These are phyloP conservation scores for Knoxdaviesia proteae DNA, from an alignment of 2,329 filamentous ascomycete genomes.

Conservation along the genomic window DNA sequence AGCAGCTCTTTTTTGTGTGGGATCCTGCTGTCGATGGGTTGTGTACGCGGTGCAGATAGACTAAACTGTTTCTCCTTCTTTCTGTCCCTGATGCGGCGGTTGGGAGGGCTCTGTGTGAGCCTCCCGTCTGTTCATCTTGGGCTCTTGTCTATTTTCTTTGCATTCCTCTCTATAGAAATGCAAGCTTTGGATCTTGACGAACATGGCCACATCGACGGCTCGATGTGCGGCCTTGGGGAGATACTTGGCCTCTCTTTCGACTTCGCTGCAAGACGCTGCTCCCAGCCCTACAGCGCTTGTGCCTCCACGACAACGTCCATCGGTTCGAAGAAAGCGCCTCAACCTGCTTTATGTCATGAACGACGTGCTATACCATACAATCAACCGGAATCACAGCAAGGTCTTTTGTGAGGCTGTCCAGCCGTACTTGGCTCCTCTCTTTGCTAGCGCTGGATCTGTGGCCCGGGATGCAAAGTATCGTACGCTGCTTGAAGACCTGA, in stretches of 20 bases:
- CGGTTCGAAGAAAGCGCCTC: slow-evolving; percentile 39
- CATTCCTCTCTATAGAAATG: slow-evolving; percentile 42
- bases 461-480: slow-evolving; percentile 43
- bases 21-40: neutral
- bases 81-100: too few species aligned
- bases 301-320: neutral
- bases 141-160: slow-evolving; percentile 7
- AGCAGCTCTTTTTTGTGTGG: neutral
- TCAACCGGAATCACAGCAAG: slow-evolving; percentile 26
- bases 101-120: too few species aligned
- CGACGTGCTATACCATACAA: slow-evolving; percentile 54
- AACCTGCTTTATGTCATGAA: slow-evolving; percentile 62
- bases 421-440: slow-evolving; percentile 38
- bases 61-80: slow-evolving; percentile 14
- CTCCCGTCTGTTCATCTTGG: too few species aligned
- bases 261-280: slow-evolving; percentile 22
- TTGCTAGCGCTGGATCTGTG: slow-evolving; percentile 34
- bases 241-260: slow-evolving; percentile 51
- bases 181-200: slow-evolving; percentile 65
- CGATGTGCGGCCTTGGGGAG: slow-evolving; percentile 51
- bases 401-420: slow-evolving; percentile 35
- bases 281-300: neutral
- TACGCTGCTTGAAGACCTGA: slow-evolving; percentile 39
- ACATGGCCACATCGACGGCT: slow-evolving; percentile 45
- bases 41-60: slow-evolving; percentile 3